These are phyloP conservation scores for Gastrolobium villosum DNA, from an alignment of 306 rosid species.

Conservation along the genomic window DNA sequence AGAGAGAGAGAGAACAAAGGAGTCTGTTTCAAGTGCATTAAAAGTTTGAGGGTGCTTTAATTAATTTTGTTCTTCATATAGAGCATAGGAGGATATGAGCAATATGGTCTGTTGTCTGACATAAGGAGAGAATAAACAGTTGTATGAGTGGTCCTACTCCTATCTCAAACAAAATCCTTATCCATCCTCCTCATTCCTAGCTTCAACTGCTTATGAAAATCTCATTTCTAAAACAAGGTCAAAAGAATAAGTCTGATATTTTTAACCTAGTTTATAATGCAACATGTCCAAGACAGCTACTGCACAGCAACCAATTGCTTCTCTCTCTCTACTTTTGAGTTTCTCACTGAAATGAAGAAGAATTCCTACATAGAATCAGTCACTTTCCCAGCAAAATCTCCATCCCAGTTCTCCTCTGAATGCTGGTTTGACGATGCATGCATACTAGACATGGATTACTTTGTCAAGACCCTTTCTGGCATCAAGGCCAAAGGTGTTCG, in stretches of 20 bases:
- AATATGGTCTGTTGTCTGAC: conserved; percentile 40
- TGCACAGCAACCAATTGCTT: conserved; percentile 4
- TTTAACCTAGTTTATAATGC: not conserved
- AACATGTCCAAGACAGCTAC: conserved; percentile 42
- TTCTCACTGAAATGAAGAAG: conserved; percentile 53
- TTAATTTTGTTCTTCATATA: conserved; percentile 56
- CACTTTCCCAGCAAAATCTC: conserved; percentile 55
- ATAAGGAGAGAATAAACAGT: conserved; percentile 57
- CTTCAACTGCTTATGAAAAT: conserved; percentile 35
- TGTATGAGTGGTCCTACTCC: conserved; percentile 57
- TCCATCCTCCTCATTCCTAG: conserved; percentile 47
- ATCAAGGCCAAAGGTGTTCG: conserved; percentile 90
- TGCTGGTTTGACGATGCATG: conserved; percentile 92
- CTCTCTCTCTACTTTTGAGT: conserved; percentile 36
- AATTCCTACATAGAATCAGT: conserved; percentile 47
- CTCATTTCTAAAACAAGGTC: conserved; percentile 39
- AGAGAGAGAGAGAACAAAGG: conserved; percentile 36
- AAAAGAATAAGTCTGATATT: conserved; percentile 34
- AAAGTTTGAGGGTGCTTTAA: conserved; percentile 46
- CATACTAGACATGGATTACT: conserved; percentile 95
- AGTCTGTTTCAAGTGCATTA: conserved; percentile 48
- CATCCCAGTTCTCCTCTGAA: conserved; percentile 67
- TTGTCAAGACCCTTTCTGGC: conserved; percentile 84
- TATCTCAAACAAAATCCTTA: conserved; percentile 42
- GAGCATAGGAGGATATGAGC: not conserved